Percentiles rank a stretch among this genome's conserved stretches.
Evolutionary conservation across 2,329 filamentous ascomycete species (phyloP).

Genomic region (Orbilia brochopaga): DNA sequence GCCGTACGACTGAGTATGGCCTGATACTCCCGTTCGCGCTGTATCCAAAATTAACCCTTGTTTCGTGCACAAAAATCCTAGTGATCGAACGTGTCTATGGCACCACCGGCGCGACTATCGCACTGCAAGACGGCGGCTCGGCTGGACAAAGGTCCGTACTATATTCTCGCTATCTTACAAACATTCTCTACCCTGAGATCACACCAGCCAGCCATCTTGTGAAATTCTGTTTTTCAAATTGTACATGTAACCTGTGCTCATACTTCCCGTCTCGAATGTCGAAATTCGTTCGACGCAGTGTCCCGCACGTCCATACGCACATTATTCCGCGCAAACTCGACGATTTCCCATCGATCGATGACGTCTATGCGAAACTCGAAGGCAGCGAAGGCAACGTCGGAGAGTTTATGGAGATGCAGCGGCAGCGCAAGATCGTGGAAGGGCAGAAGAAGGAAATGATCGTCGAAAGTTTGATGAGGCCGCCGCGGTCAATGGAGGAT

Average conservation of each 20-base stretch:
- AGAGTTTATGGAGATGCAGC: conserved; percentile 65
- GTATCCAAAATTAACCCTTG: conserved; percentile 1
- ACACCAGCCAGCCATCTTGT: background rate
- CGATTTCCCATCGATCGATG: conserved; percentile 68
- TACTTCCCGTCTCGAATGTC: too few species aligned
- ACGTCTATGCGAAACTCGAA: conserved; percentile 82
- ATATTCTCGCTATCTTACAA: background rate
- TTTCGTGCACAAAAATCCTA: background rate
- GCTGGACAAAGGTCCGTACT: conserved; percentile 75
- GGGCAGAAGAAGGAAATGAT: conserved; percentile 60
- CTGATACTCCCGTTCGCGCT: background rate
- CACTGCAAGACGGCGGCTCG: conserved; percentile 88
- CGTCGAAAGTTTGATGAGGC: conserved; percentile 64
- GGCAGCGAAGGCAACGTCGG: conserved; percentile 83
- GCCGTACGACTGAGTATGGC: conserved; percentile 2
- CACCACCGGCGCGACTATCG: conserved; percentile 84
- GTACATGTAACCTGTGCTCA: too few species aligned
- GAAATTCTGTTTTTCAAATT: background rate
- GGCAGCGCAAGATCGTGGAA: conserved; percentile 13
- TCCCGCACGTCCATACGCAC: conserved; percentile 91
- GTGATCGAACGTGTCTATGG: conserved; percentile 63
- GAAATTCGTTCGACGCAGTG: conserved; percentile 57
- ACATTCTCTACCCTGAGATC: background rate
- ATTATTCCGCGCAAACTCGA: conserved; percentile 76
- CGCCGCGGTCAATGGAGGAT: conserved; percentile 71